phyloP scores from a whole-genome alignment of 345 rosid species.

The Syzygium jambos region DNA sequence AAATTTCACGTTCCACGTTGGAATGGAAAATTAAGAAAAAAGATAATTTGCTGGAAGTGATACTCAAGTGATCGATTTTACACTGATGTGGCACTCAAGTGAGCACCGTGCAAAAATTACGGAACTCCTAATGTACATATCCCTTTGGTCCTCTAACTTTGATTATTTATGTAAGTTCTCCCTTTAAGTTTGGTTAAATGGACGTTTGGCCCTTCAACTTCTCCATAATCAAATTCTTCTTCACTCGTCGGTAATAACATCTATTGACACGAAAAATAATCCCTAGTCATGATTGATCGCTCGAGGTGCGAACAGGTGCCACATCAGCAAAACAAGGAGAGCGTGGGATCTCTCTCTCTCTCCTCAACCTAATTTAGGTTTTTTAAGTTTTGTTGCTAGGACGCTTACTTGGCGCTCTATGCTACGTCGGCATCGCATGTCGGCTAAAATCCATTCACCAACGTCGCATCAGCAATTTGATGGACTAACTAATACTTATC shows the following conservation, averaged over 20 bases:
- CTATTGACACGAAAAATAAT: background rate
- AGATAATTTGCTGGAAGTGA: too few relatives aligned
- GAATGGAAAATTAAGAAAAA: too few relatives aligned
- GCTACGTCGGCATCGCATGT: background rate
- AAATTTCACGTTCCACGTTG: too few relatives aligned
- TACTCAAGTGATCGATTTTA: too few relatives aligned
- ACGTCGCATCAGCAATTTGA: background rate
- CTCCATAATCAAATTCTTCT: background rate
- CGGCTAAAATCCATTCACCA: background rate
- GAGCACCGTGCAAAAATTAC: too few relatives aligned
- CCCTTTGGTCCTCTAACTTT: background rate
- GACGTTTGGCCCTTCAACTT: background rate
- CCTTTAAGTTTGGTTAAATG: background rate
- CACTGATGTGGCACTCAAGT: too few relatives aligned
- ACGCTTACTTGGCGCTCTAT: background rate
- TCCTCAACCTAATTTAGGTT: background rate
- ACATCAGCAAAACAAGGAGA: background rate
- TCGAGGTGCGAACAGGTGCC: background rate
- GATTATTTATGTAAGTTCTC: background rate
- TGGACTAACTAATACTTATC: background rate
- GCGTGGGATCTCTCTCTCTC: background rate
- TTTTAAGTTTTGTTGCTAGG: background rate
- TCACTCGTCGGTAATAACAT: background rate
- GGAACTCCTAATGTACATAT: too few relatives aligned
- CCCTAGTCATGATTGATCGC: background rate